Evolutionary conservation across 768 basidiomycete genomes (phyloP).

Genomic region (Boletus sensibilis): DNA sequence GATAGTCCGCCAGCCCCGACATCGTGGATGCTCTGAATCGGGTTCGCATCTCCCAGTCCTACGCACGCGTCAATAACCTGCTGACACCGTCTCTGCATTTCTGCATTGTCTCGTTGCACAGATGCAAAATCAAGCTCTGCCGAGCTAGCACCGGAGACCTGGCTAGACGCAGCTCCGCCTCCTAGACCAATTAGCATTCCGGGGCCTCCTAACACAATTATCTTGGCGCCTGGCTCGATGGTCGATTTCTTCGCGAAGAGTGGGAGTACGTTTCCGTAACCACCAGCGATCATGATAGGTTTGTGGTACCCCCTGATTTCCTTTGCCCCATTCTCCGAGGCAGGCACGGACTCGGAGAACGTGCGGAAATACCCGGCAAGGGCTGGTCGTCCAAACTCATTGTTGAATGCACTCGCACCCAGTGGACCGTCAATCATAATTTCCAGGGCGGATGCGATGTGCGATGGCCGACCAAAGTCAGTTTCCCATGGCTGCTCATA

Average conservation of each 20-base stretch:
- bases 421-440: constrained; percentile 98
- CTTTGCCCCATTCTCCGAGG: constrained; percentile 44
- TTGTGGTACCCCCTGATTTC: constrained; percentile 97
- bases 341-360: constrained; percentile 75
- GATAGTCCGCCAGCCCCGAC: constrained; percentile 97
- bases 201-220: constrained; percentile 93
- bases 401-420: constrained; percentile 95
- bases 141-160: constrained; percentile 85
- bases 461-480: constrained; percentile 84
- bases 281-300: constrained; percentile 99
- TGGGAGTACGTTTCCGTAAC: constrained; percentile 89
- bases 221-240: constrained; percentile 79
- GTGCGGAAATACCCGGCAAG: constrained; percentile 94
- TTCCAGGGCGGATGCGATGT: constrained; percentile 90
- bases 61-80: constrained; percentile 96
- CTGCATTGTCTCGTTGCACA: constrained; percentile 96
- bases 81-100: constrained; percentile 96
- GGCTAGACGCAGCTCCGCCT: constrained; percentile 94
- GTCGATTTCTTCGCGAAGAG: constrained; percentile 74
- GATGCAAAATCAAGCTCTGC: constrained; percentile 96
- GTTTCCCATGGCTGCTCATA: constrained; percentile 95
- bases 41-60: constrained; percentile 55
- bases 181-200: constrained; percentile 96
- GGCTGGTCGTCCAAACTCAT: constrained; percentile 95
- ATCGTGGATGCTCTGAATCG: constrained; percentile 96